Conservation (phyloP, 208 protist species). For the Acanthamoeba triangularis region DNA sequence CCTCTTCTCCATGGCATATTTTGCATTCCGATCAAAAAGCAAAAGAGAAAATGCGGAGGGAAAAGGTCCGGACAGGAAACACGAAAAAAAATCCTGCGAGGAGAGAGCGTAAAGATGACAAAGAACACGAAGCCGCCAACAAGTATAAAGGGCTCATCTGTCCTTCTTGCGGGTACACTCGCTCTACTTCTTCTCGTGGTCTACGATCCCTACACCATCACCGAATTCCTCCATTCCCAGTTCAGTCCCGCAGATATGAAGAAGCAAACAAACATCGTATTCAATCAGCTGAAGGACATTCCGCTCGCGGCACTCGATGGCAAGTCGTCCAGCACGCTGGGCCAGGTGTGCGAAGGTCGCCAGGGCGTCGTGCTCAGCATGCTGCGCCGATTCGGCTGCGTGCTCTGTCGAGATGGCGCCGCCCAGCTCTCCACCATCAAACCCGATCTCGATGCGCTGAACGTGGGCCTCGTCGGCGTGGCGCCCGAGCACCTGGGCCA, state of each 20-base stretch:
- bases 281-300: background rate
- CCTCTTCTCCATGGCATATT: too few relatives aligned
- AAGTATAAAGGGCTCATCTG: background rate
- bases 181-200: background rate
- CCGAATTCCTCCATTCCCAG: background rate
- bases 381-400: slow-evolving; percentile 11
- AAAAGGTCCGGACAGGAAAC: background rate
- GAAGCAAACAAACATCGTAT: background rate
- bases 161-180: background rate
- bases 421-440: slow-evolving; percentile 4
- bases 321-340: background rate
- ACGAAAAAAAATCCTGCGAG: background rate
- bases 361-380: background rate
- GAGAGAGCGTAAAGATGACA: too few relatives aligned
- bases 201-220: background rate
- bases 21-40: background rate
- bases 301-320: background rate
- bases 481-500: background rate
- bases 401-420: background rate
- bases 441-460: background rate
- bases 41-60: background rate
- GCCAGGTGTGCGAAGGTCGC: background rate
- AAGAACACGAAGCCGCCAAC: too few relatives aligned
- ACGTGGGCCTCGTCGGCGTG: slow-evolving; percentile 35
- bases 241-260: background rate